Conservation (phyloP, 2,329 filamentous ascomycete species). For the Fusarium mangiferae region DNA sequence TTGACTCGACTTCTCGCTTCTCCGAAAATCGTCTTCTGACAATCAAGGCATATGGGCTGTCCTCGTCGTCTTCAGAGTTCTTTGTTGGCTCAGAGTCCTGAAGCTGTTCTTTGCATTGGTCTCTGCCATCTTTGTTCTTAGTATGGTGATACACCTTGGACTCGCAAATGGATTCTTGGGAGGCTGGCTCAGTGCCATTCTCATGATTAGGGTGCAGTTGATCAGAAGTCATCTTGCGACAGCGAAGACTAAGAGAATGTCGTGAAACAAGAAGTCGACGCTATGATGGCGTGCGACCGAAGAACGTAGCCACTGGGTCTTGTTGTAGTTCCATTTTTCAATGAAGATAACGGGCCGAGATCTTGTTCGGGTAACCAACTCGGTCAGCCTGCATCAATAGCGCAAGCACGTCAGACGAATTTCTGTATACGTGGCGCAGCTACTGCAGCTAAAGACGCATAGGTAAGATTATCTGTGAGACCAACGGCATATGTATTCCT, state of each 20-base stretch:
- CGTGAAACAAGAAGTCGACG: rapidly evolving
- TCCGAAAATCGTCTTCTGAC: not conserved
- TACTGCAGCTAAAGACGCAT: not conserved
- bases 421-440: not conserved
- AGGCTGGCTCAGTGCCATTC: not conserved
- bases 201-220: too few relatives aligned
- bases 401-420: not conserved
- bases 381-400: not conserved
- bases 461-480: not conserved
- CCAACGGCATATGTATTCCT: not conserved
- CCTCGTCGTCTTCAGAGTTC: not conserved
- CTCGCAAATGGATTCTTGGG: not conserved
- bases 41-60: not conserved
- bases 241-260: not conserved
- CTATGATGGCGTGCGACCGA: not conserved
- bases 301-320: not conserved
- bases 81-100: not conserved
- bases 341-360: not conserved
- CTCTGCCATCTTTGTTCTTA: not conserved
- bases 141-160: not conserved
- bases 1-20: not conserved
- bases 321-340: not conserved
- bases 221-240: not conserved
- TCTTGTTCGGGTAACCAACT: not conserved
- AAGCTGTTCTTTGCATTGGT: not conserved